Evolutionary conservation across 2,329 filamentous ascomycete species (phyloP).

Genomic region (Didymella arachidicola): DNA sequence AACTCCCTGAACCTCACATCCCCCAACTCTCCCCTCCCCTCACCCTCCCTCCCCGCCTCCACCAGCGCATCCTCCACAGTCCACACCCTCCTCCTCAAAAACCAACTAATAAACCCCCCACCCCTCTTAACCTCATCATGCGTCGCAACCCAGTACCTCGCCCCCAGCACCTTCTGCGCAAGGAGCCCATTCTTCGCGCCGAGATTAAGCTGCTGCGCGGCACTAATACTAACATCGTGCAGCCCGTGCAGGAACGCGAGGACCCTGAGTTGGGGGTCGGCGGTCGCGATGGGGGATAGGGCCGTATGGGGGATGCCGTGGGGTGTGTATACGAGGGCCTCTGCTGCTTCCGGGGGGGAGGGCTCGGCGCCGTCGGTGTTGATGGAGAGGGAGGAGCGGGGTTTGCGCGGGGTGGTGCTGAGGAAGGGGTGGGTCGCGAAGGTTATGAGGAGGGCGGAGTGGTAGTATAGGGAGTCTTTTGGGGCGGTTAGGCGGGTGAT

Average conservation of each 20-base stretch:
- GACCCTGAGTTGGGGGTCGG: constrained; percentile 58
- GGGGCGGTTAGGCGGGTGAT: constrained; percentile 64
- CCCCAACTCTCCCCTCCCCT: constrained; percentile 42
- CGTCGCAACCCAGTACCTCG: constrained; percentile 70
- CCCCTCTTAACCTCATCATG: constrained; percentile 71
- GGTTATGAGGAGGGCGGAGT: constrained; percentile 64
- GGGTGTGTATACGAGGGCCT: constrained; percentile 70
- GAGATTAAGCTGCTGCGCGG: constrained; percentile 67
- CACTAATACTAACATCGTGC: constrained; percentile 64
- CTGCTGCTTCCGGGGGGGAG: constrained; percentile 47
- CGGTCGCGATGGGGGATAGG: constrained; percentile 54
- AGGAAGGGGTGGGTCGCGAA: constrained; percentile 55
- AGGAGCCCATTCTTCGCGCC: constrained; percentile 68
- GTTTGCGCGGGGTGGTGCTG: constrained; percentile 39
- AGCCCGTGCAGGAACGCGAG: constrained; percentile 70
- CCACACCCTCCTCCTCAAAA: constrained; percentile 54
- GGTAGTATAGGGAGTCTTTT: constrained; percentile 66
- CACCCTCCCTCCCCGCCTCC: constrained; percentile 56
- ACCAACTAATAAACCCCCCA: constrained; percentile 63
- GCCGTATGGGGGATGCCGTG: constrained; percentile 64
- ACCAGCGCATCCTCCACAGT: constrained; percentile 58
- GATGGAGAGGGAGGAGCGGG: constrained; percentile 41
- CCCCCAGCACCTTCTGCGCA: constrained; percentile 61
- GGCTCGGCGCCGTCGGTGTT: constrained; percentile 40
- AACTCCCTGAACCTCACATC: constrained; percentile 61